A percentile compares a stretch with the other conserved stretches of the same genome.
Conservation (phyloP, 2,329 filamentous ascomycete species). For the Xylaria sp. region DNA sequence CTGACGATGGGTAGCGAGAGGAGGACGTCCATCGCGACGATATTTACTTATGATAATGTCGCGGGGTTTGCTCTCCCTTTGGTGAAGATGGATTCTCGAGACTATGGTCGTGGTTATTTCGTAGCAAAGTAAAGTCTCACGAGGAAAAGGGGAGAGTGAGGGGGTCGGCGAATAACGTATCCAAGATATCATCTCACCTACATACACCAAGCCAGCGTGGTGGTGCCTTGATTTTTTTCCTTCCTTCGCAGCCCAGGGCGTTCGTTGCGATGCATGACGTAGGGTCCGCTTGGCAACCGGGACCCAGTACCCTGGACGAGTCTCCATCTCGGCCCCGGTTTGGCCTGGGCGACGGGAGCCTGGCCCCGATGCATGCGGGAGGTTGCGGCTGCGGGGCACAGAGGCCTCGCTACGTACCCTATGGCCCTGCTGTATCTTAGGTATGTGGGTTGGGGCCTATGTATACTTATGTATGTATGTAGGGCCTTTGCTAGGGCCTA, state of each 20-base stretch:
- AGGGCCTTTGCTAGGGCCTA: too few species aligned
- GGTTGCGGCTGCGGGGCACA: neutral
- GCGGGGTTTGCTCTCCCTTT: neutral
- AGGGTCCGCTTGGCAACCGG: constrained; percentile 7
- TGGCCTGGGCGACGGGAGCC: neutral
- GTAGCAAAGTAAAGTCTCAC: too few species aligned
- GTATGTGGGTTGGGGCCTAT: too few species aligned
- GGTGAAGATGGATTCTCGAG: too few species aligned
- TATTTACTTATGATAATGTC: neutral
- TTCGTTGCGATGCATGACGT: neutral
- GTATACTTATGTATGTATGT: too few species aligned
- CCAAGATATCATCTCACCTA: too few species aligned
- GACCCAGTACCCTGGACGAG: neutral
- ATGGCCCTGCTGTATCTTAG: too few species aligned
- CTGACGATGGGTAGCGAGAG: constrained; percentile 79
- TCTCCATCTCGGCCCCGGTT: constrained; percentile 24
- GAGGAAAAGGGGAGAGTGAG: too few species aligned
- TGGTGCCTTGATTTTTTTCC: too few species aligned
- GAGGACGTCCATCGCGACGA: constrained; percentile 68
- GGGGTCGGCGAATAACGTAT: too few species aligned
- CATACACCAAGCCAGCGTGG: too few species aligned
- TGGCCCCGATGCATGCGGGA: neutral
- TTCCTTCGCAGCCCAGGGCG: neutral
- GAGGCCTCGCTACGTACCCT: neutral
- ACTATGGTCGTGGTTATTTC: too few species aligned